Evolutionary conservation across 129 eudicot species (phyloP), one percentile per base, ranked within the genome.

Genomic region (Sambucus nigra): DNA sequence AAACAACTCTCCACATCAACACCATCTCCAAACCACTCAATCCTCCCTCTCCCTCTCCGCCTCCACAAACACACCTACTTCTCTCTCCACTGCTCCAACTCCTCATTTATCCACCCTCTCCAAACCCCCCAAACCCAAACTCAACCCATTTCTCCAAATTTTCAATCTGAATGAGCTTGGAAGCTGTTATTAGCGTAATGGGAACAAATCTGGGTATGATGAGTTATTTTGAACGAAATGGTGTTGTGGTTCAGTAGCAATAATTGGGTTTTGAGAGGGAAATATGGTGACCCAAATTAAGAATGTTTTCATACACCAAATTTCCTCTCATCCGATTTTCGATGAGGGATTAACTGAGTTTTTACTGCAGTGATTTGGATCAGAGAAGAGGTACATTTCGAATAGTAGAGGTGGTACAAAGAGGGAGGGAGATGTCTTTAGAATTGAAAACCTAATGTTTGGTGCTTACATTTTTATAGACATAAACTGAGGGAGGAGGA

Each of bases 201-300:
- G 96, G 82, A 0, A 92, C 99, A 45, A 92, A 92, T 54, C 18
- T 92, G 2, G 99, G 99, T 22, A 92, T 92, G 99, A 92, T 92
- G 99, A 63, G 76, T 1, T 86, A 47, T 73, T 92, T 92, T 70
- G 94, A 86, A 18, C 24, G 79, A 41, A 46, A 77, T 59, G 99
- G 99, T 2, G 61, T 59, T 5, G 96, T 92, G 0, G 82, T 92
- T 22, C 99, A 21, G 99, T 92, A 5, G 86, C 99, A 1, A 81
- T 92, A 0, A 79, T 92, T 0, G 99, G 99, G 5, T 92, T 92
- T 35, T 69, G 84, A 1, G 99, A 92, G 67, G 99, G 99, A 0
- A 92, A 92, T 29, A 72, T 92, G 4, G 94, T 92, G 8, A 92
- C 99, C 5, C 99, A 92, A 51, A 87, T 92, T 31, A 92, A 92